These are phyloP conservation scores for Tricholoma hemisulphureum DNA, from an alignment of 768 basidiomycete genomes.

Conservation along the genomic window DNA sequence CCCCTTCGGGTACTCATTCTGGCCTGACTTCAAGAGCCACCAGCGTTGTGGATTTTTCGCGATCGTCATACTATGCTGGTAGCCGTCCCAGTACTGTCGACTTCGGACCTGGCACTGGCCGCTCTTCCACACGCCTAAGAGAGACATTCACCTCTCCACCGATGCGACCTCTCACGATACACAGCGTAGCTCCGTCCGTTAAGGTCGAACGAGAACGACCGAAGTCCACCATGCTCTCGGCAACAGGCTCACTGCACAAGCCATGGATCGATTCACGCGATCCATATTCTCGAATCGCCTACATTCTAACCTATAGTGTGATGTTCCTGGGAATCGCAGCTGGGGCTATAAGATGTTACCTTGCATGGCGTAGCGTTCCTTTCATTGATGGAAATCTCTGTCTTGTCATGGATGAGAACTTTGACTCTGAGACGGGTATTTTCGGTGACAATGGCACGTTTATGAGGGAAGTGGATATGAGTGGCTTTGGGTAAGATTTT, in stretches of 20 bases:
- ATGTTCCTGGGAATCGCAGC: conserved; percentile 56
- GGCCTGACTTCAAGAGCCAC: conserved; percentile 38
- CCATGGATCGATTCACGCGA: conserved; percentile 65
- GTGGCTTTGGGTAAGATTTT: conserved; percentile 74
- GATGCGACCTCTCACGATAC: conserved; percentile 53
- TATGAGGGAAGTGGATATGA: conserved; percentile 78
- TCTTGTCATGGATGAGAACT: conserved; percentile 76
- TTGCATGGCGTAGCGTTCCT: conserved; percentile 54
- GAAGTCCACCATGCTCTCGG: conserved; percentile 49
- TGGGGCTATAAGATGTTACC: conserved; percentile 54
- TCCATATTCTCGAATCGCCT: conserved; percentile 53
- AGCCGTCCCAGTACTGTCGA: conserved; percentile 36
- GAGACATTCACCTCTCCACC: conserved; percentile 61
- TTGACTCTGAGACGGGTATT: conserved; percentile 51
- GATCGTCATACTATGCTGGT: conserved; percentile 37
- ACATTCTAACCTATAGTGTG: conserved; percentile 60
- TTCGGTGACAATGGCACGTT: conserved; percentile 69
- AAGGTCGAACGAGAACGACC: conserved; percentile 43
- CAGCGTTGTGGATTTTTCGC: conserved; percentile 44
- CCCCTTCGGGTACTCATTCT: conserved; percentile 33
- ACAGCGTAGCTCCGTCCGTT: conserved; percentile 46
- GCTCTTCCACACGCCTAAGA: conserved; percentile 43
- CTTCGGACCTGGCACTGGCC: conserved; percentile 22
- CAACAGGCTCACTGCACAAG: conserved; percentile 43
- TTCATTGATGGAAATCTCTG: conserved; percentile 50